Conservation (phyloP, 352 stramenopile species). For the Pythium rhizo-oryzae region DNA sequence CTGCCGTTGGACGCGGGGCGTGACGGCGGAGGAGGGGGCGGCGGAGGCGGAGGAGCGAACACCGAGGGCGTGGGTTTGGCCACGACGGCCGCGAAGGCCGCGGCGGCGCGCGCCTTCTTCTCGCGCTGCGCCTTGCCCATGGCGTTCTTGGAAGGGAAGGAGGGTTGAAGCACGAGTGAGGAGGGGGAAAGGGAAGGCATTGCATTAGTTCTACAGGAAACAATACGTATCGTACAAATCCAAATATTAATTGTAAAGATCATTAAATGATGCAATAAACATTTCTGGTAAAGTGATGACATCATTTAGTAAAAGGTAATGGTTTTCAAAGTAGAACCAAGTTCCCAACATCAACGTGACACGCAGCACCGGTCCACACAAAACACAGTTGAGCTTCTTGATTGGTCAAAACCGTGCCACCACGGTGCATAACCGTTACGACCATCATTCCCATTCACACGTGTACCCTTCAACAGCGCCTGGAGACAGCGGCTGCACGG, state of each 20-base stretch:
- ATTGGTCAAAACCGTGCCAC: too few relatives aligned
- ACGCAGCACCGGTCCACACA: too few relatives aligned
- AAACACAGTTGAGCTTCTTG: too few relatives aligned
- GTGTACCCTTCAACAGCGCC: too few relatives aligned
- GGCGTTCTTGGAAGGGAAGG: not conserved
- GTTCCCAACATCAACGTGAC: too few relatives aligned
- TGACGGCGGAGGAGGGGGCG: conserved; percentile 19
- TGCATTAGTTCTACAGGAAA: not conserved
- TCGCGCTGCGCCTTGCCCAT: conserved; percentile 80
- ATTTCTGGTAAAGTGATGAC: too few relatives aligned
- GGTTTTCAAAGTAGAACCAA: not conserved
- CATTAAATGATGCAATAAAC: not conserved
- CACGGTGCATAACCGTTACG: too few relatives aligned
- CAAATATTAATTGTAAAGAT: not conserved
- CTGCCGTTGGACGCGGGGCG: conserved; percentile 4
- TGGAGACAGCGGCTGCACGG: too few relatives aligned
- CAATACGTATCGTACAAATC: not conserved
- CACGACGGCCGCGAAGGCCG: conserved; percentile 42
- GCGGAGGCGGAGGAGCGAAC: conserved; percentile 31
- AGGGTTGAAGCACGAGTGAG: not conserved
- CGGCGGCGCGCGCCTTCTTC: conserved; percentile 57
- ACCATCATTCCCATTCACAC: too few relatives aligned
- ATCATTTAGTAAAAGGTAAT: not conserved
- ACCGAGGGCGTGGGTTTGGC: conserved; percentile 37
- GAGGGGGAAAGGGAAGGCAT: not conserved